A percentile compares a stretch with the other conserved stretches of the same genome.
Conservation (phyloP, 1,139 yeast species). For the Lodderomyces oxycetoniae region DNA sequence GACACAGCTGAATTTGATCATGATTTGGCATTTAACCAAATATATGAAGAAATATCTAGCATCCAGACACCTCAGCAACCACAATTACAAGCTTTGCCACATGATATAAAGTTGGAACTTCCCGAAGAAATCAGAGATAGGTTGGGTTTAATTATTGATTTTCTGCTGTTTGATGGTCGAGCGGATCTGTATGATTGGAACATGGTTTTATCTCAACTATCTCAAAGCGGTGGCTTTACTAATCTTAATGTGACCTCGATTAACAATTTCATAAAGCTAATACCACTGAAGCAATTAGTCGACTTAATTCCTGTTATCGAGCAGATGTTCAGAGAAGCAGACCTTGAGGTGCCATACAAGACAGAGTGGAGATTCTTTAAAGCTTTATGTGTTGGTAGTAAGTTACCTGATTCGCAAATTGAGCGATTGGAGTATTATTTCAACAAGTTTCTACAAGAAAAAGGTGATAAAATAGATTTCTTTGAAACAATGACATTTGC, state of each 20-base stretch:
- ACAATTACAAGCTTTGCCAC: too few species aligned
- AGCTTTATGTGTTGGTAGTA: conserved; percentile 29
- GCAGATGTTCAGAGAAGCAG: conserved; percentile 31
- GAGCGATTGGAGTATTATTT: conserved; percentile 23
- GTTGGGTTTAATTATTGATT: conserved; percentile 46
- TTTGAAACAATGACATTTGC: conserved; percentile 37
- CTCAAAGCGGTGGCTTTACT: conserved; percentile 36
- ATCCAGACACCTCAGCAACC: too few species aligned
- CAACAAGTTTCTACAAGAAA: conserved; percentile 13
- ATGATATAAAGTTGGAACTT: conserved; percentile 18
- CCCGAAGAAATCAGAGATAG: conserved; percentile 42
- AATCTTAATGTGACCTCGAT: conserved; percentile 37
- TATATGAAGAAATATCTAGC: too few species aligned
- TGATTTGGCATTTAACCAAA: too few species aligned
- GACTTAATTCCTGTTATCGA: conserved; percentile 32
- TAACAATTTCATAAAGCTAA: conserved; percentile 35
- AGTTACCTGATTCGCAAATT: conserved; percentile 22
- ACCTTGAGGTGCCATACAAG: conserved; percentile 26
- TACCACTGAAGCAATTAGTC: conserved; percentile 38
- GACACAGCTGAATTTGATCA: too few species aligned
- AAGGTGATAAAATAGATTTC: conserved; percentile 10
- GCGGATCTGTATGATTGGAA: conserved; percentile 51
- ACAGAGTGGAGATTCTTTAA: conserved; percentile 45
- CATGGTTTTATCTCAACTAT: conserved; percentile 44
- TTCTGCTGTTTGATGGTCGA: conserved; percentile 24